Percentiles rank a stretch among this genome's conserved stretches.
Conservation (phyloP, 179 eudicot species). For the Beta corolliflora region DNA sequence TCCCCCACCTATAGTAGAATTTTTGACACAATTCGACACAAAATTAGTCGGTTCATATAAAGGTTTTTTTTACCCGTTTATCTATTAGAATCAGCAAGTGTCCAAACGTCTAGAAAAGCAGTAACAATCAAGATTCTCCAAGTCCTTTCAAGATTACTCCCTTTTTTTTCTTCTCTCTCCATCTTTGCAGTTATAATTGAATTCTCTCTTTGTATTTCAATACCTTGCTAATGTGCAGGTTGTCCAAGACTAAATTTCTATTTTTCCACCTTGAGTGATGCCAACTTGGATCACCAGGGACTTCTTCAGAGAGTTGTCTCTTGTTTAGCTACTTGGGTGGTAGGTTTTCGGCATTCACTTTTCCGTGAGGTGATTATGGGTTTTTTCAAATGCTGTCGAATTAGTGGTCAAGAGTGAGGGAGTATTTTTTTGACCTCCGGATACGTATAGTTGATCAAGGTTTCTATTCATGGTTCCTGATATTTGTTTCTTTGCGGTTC, state of each 20-base stretch:
- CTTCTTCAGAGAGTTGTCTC: constrained; percentile 64
- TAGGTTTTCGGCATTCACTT: neutral
- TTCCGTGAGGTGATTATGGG: constrained; percentile 4
- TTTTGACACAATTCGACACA: too few relatives aligned
- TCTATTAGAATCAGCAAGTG: too few relatives aligned
- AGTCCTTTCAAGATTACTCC: too few relatives aligned
- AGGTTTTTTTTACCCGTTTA: too few relatives aligned
- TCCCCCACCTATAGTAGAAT: too few relatives aligned
- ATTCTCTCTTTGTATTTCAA: too few relatives aligned
- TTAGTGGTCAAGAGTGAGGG: constrained; percentile 4
- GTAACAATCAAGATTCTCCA: too few relatives aligned
- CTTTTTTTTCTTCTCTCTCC: too few relatives aligned
- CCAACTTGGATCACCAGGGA: constrained; percentile 79
- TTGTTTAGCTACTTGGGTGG: neutral
- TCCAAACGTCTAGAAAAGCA: too few relatives aligned
- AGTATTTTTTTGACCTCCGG: neutral
- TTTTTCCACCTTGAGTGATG: constrained; percentile 71
- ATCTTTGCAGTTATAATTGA: too few relatives aligned
- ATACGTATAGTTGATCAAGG: neutral
- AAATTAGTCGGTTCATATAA: too few relatives aligned
- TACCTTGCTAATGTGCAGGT: constrained; percentile 54
- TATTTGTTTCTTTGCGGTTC: constrained; percentile 52
- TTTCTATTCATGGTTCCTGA: constrained; percentile 18
- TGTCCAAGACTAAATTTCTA: constrained; percentile 70
- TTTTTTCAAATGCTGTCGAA: constrained; percentile 1